Conservation (phyloP, 805 yeast genomes). For the Saccharomycopsis microspora region DNA sequence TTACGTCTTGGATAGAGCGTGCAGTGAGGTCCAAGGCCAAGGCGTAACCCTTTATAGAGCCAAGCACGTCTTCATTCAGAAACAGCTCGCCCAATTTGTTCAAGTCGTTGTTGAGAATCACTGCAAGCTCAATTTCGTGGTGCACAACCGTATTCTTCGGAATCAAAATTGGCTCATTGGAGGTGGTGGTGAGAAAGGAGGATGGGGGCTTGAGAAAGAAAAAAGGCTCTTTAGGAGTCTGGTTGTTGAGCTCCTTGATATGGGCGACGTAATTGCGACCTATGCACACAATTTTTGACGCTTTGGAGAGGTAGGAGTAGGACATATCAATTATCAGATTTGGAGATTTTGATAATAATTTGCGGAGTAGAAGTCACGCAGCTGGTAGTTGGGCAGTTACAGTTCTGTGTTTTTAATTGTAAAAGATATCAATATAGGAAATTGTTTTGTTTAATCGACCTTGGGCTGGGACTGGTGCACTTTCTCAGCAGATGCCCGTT, state of each 20-base stretch:
- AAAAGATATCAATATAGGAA: too few relatives aligned
- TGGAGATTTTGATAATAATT: too few relatives aligned
- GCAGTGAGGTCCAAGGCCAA: constrained; percentile 92
- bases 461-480: too few relatives aligned
- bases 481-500: too few relatives aligned
- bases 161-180: constrained; percentile 52
- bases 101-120: constrained; percentile 54
- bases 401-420: too few relatives aligned
- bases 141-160: constrained; percentile 77
- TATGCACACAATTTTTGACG: constrained; percentile 80
- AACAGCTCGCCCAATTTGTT: constrained; percentile 43
- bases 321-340: constrained; percentile 26
- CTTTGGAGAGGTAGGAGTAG: constrained; percentile 42
- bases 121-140: constrained; percentile 89
- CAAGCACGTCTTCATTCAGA: constrained; percentile 55
- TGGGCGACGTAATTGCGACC: constrained; percentile 98
- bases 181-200: constrained; percentile 44
- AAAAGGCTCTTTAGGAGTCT: constrained; percentile 77
- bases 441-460: too few relatives aligned
- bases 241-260: constrained; percentile 77
- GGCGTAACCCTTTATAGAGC: constrained; percentile 77
- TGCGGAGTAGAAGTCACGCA: too few relatives aligned
- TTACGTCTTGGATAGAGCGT: constrained; percentile 89
- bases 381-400: too few relatives aligned
- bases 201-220: constrained; percentile 88